Evolutionary conservation across 768 basidiomycete species (phyloP).

Genomic region (Trametes elegans): DNA sequence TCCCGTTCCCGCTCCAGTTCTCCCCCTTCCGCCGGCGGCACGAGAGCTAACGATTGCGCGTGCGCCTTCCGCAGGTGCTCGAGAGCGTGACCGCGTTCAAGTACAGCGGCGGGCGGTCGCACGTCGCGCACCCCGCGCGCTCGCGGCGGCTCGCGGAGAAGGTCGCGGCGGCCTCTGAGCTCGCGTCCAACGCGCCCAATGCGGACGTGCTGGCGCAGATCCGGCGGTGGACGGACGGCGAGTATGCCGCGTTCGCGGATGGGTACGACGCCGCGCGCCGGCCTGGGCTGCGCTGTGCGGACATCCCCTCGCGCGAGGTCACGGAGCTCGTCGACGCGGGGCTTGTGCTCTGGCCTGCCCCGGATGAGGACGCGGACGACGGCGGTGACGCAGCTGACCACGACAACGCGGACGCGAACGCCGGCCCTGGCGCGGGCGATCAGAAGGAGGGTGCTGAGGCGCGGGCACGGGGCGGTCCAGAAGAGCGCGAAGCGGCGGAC

Average conservation of each 20-base stretch:
- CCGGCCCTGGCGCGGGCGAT: slow-evolving; percentile 7
- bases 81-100: slow-evolving; percentile 42
- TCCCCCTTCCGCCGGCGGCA: not conserved
- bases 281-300: slow-evolving; percentile 39
- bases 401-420: no score
- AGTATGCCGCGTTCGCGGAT: slow-evolving; percentile 41
- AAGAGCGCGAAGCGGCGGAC: slow-evolving; percentile 21
- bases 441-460: not conserved
- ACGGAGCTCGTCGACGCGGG: slow-evolving; percentile 48
- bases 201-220: slow-evolving; percentile 27
- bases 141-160: slow-evolving; percentile 25
- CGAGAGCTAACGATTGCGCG: not conserved
- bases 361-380: no score
- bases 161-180: slow-evolving; percentile 18
- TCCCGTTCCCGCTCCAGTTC: no score
- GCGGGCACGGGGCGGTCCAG: not conserved
- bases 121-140: slow-evolving; percentile 40
- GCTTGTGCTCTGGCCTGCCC: slow-evolving; percentile 39
- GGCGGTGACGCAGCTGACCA: no score
- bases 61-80: slow-evolving; percentile 38
- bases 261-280: slow-evolving; percentile 29
- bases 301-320: slow-evolving; percentile 47
- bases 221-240: slow-evolving; percentile 30
- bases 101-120: slow-evolving; percentile 39
- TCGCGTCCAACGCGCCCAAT: slow-evolving; percentile 10